These are phyloP conservation scores for Corniculantispora saksenae DNA, from an alignment of 2,329 filamentous ascomycete genomes.

Conservation along the genomic window DNA sequence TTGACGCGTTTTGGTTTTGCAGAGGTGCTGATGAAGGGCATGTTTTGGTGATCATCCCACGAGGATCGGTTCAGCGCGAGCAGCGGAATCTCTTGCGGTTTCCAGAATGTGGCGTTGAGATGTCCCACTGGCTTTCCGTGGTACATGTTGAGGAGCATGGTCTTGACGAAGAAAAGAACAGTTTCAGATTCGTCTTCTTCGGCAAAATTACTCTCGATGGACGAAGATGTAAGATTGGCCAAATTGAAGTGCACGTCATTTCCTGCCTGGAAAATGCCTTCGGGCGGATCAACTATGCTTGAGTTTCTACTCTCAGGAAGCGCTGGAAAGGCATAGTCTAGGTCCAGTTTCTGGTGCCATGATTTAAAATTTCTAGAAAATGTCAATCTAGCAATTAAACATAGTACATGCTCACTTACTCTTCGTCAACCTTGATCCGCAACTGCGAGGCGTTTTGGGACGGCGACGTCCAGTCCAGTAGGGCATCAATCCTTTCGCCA, in stretches of 20 bases:
- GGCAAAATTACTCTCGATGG: constrained; percentile 15
- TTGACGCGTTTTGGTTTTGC: constrained; percentile 23
- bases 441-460: background rate
- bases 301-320: background rate
- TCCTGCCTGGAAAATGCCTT: background rate
- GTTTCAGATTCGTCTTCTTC: constrained; percentile 16
- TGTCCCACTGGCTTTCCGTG: constrained; percentile 26
- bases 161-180: constrained; percentile 26
- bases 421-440: background rate
- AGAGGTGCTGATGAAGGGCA: constrained; percentile 23
- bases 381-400: background rate
- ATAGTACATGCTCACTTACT: background rate
- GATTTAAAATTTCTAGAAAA: background rate
- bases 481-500: constrained; percentile 26
- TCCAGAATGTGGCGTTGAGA: constrained; percentile 28
- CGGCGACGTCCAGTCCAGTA: constrained; percentile 22
- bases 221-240: background rate
- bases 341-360: background rate
- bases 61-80: constrained; percentile 22
- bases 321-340: background rate
- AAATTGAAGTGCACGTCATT: background rate
- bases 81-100: constrained; percentile 24
- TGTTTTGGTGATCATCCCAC: constrained; percentile 26
- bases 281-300: background rate
- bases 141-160: constrained; percentile 23